Evolutionary conservation across 352 stramenopile species (phyloP), one percentile per base, ranked within the genome.

Genomic region (Pythium scleroteichum): DNA sequence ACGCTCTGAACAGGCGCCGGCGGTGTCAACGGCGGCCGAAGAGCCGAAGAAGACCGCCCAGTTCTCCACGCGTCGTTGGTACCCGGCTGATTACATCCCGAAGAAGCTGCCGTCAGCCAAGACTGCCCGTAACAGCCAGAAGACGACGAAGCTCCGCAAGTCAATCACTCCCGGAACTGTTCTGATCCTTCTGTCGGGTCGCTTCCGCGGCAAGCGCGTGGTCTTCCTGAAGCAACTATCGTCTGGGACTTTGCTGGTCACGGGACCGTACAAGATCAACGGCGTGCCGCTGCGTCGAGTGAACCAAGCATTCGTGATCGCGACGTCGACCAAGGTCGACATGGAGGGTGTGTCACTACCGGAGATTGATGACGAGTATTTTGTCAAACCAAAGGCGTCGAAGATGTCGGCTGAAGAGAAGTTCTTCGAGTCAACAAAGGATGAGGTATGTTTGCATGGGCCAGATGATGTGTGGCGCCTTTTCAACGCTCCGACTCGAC

Each of bases 261-360:
- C 92, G 17, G 96, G 96, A 47, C 97, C 97, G 16, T 99, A 98
- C 87, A 94, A 96, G 79, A 85, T 98, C 55, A 99, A 99, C 79
- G 96, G 95, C 62, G 95, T 99, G 35, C 97, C 96, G 22, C 76
- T 99, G 55, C 87, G 96, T 58, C 92, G 97, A 53, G 93, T 98
- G 41, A 99, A 99, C 77, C 96, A 98, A 79, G 90, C 94, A 19
- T 99, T 98, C 73, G 96, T 99, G 26, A 99, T 99, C 72, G 97
- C 92, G 41, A 99, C 97, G 13, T 98, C 88, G 29, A 98, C 96
- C 41, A 98, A 96, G 72, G 78, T 99, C 23, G 94, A 99, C 75
- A 75, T 99, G 23, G 82, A 73, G 42, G 77, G 80, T 49, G 87
- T 99, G 7, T 74, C 96, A 65, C 80, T 98, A 45, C 83, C 92